Evolutionary conservation across 345 rosid genomes (phyloP).

Genomic region (Lumnitzera racemosa): DNA sequence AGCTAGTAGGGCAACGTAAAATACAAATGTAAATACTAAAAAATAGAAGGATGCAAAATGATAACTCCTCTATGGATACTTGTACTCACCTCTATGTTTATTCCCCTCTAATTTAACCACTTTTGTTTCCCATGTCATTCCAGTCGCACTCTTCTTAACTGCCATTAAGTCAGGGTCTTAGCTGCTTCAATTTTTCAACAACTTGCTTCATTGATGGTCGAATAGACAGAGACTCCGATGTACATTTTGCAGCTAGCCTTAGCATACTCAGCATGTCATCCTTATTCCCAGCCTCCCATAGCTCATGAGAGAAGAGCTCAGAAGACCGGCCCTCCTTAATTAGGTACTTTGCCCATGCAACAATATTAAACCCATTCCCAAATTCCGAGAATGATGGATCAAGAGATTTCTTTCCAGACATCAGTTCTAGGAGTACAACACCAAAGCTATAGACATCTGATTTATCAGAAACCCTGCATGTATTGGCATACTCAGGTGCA

Average conservation of each 20-base stretch:
- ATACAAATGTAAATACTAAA: no score
- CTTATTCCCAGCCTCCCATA: conserved; percentile 47
- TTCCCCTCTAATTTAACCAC: neutral
- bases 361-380: conserved; percentile 61
- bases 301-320: conserved; percentile 35
- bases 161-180: conserved; percentile 22
- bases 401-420: conserved; percentile 61
- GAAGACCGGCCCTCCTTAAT: conserved; percentile 41
- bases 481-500: conserved; percentile 70
- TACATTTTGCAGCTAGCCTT: conserved; percentile 47
- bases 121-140: conserved; percentile 4
- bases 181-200: conserved; percentile 44
- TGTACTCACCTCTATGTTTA: no score
- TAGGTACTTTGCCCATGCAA: conserved; percentile 53
- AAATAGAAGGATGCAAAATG: no score
- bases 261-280: conserved; percentile 40
- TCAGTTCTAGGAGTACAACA: conserved; percentile 44
- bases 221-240: conserved; percentile 39
- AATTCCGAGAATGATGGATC: conserved; percentile 63
- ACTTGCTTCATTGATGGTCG: conserved; percentile 57
- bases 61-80: no score
- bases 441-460: conserved; percentile 77
- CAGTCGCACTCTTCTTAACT: neutral
- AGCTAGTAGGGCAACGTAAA: no score
- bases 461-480: conserved; percentile 66